Evolutionary conservation across 1,284 basidiomycete genomes (phyloP), one percentile per base, ranked within the genome.

Genomic region (Leccinum laetum): DNA sequence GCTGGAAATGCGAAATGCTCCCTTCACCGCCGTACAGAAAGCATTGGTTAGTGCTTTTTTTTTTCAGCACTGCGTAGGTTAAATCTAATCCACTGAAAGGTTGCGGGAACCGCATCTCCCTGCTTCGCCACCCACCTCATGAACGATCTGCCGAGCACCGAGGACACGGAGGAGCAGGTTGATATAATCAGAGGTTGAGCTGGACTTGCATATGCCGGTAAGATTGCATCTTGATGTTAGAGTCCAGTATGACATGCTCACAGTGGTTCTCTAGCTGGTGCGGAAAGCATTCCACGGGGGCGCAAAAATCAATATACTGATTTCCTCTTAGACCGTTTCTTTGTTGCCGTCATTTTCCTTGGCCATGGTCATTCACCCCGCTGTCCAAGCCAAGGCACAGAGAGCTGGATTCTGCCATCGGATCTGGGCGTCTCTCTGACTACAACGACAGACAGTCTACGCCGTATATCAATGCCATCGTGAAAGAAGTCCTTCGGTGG

Each of bases 401-500:
- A 3, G 84, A 85, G 66, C 66, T 85, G 1, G 82, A 85, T 66
- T 69, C 71, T 11, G 79, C 82, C 35, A 67, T 84, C 46, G 81
- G 81, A 3, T 63, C 68, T 63, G 77, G 76, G 21, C 77, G 81
- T 26, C 77, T 85, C 35, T 83, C 84, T 11, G 79, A 81, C 56
- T 83, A 82, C 63, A 75, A 73, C 37, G 84, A 85, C 67, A 78
- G 79, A 59, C 69, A 70, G 18, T 78, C 73, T 10, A 70, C 79
- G 61, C 83, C 80, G 9, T 86, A 81, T 52, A 79, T 83, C 29
- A 70, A 75, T 9, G 82, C 82, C 5, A 77, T 84, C 55, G 76
- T 82, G 35, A 83, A 83, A 69, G 83, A 84, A 67, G 78, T 83
- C n/a, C 75, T 83, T 55, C 79, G 84, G 69, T 86, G 84, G 83